Base-by-base conservation (phyloP, 2,329 filamentous ascomycete species). In the Pyricularia sp. region DNA sequence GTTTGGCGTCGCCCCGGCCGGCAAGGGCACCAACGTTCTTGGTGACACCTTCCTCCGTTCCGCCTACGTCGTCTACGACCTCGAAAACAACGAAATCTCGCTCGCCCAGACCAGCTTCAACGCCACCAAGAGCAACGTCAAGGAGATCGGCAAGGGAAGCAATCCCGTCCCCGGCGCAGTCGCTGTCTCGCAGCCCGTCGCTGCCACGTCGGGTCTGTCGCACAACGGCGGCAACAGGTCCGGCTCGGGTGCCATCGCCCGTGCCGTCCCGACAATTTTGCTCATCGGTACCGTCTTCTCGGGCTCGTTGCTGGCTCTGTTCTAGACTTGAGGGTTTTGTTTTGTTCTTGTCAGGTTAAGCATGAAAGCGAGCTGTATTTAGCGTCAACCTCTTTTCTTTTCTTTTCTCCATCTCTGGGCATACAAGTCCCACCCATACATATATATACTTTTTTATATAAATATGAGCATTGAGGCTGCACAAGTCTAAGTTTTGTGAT, bases 31-130 rank as follows among this genome's bases (percentile, higher is more conserved):
- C n/a, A 83, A 84, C 63, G 86, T 92, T 2, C 80, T 93, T 31
- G 91, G 91, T 20, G 91, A 93, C 75, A 91, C 90, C 0, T 93
- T 93, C 76, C 80, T 93, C 68, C 83, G 91, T 65, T 90, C 88
- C 50, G 90, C 90, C 0, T 93, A 93, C 73, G 85, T 92, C 17
- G 90, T 93, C 12, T 93, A 91, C 75, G 90, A 93, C 75, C 81
- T 92, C 26, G 86, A 82, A 31, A 92, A 91, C 76, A 88, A 92
- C 75, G 83, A 90, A 78, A 88, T 93, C 72, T 89, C 88, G 1
- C 78, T 93, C 36, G 91, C 90, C 1, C 87, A 90, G 76, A 89
- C 89, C 23, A 85, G 83, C 67, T 89, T 88, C 77, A 86, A 90
- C 74, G 80, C 83, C 4, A 84, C 84, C 0, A 70, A 73, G 20